Conservation (phyloP, 371 early-diverging fungal genomes). For the Lichtheimia ornata region DNA sequence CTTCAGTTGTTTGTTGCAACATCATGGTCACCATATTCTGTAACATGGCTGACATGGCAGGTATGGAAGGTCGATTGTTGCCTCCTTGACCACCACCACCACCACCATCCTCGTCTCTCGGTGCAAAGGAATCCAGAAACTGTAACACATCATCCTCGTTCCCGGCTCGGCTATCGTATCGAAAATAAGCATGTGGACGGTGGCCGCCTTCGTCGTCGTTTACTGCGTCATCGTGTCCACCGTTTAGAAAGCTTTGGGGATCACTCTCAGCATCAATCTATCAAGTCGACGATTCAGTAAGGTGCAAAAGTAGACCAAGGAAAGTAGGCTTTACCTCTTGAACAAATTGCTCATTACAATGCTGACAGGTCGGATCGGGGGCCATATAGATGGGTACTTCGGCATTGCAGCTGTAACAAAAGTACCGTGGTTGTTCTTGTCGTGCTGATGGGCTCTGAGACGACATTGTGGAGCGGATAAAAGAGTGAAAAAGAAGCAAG, state of each 20-base stretch:
- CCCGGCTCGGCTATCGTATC: background rate
- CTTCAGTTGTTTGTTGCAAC: background rate
- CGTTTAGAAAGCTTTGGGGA: slow-evolving; percentile 11
- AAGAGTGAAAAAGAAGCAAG: no score
- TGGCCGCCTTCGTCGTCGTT: slow-evolving; percentile 10
- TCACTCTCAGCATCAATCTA: slow-evolving; percentile 24
- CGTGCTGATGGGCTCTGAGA: slow-evolving; percentile 11
- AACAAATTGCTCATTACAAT: slow-evolving; percentile 66
- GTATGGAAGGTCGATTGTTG: background rate
- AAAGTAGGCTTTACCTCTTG: slow-evolving; percentile 52
- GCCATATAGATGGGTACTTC: slow-evolving; percentile 51
- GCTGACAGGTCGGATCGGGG: slow-evolving; percentile 64
- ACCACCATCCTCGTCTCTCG: background rate
- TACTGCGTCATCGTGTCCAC: slow-evolving; percentile 1
- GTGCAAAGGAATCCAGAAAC: background rate
- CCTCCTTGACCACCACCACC: background rate
- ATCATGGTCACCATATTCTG: slow-evolving; percentile 1
- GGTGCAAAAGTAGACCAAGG: background rate
- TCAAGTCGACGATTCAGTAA: no score
- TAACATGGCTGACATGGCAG: background rate
- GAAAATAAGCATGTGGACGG: background rate
- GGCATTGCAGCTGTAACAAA: slow-evolving; percentile 44
- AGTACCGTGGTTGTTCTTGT: slow-evolving; percentile 32
- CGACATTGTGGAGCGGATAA: slow-evolving; percentile 7
- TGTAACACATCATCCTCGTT: background rate